Percentiles rank a stretch among this genome's conserved stretches.
Evolutionary conservation across 2,329 filamentous ascomycete species (phyloP).

Genomic region (Sphaerulina populicola): DNA sequence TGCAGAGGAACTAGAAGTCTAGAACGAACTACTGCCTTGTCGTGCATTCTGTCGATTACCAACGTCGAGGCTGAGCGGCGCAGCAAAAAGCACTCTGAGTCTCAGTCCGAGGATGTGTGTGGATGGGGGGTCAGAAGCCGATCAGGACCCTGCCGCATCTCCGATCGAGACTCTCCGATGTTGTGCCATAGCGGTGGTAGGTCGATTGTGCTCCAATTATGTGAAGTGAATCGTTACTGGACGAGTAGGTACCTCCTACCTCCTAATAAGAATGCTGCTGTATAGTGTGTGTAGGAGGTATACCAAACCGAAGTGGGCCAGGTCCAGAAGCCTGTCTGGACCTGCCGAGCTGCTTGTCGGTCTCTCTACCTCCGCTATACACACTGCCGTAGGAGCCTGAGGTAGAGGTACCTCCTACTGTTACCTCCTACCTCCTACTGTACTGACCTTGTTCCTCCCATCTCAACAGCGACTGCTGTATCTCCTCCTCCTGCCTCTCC

Average conservation of each 20-base stretch:
- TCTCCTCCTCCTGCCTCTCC: too few species aligned
- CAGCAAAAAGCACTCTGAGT: background rate
- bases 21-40: background rate
- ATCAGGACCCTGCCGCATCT: background rate
- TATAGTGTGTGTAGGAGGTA: too few species aligned
- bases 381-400: too few species aligned
- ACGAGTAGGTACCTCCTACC: too few species aligned
- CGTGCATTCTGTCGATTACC: background rate
- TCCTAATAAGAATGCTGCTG: too few species aligned
- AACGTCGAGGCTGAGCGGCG: constrained; percentile 1
- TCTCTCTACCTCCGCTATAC: background rate
- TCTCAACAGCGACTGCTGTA: too few species aligned
- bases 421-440: too few species aligned
- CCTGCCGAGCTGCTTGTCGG: background rate
- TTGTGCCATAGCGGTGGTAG: background rate
- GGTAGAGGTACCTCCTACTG: too few species aligned
- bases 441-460: too few species aligned
- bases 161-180: background rate
- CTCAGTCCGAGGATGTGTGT: too few species aligned
- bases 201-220: too few species aligned
- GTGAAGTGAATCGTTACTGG: background rate
- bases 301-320: too few species aligned
- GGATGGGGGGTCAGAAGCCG: background rate
- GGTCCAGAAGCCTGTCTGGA: background rate
- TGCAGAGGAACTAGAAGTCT: background rate